Base-by-base conservation (phyloP, 148 eudicot genomes). In the Vaccinium myrtillus region DNA sequence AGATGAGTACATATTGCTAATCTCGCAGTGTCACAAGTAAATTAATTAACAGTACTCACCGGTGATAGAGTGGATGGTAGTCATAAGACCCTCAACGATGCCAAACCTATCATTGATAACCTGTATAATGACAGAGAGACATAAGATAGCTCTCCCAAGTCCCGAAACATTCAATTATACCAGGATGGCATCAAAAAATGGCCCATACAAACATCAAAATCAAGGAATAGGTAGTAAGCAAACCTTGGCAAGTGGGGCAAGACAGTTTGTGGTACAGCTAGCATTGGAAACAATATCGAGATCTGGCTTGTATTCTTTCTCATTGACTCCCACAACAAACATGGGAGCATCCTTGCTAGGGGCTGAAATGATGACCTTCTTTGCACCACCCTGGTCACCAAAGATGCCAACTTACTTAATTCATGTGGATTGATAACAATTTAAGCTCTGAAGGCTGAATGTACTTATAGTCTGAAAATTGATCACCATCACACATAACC, bases 311-410 rank as follows among this genome's bases (percentile, higher is more conserved):
- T 93, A 93, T 7, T 93, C 92, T 87, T 90, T 90, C 82, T 93
- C 94, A 61, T 93, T 93, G 75, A 93, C 95, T 78, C 95, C 95
- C 87, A 93, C 89, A 80, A 91, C 94, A 87, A 93, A 93, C 95
- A 92, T 92, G 15, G 93, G 92, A 61, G 93, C 93, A 84, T 92
- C 92, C 82, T 87, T 90, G 83, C 95, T 92, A 14, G 95, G 94
- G 54, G 93, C 93, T 61, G 94, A 90, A 63, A 92, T 92, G 63
- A 92, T 75, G 58, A 92, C 94, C 74, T 92, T 92, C 91, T 92
- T 92, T 15, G 93, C 93, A 76, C 94, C 94, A 78, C 94, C 94
- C 94, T 92, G 87, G 36, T 61, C 19, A 83, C 23, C 69, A 79
- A 78, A 23, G 18, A 83, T 6, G 54, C 48, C 36, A 75, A 43